phyloP scores from a whole-genome alignment of 1,284 basidiomycete genomes.

The Fomitopsis schrenkii region DNA sequence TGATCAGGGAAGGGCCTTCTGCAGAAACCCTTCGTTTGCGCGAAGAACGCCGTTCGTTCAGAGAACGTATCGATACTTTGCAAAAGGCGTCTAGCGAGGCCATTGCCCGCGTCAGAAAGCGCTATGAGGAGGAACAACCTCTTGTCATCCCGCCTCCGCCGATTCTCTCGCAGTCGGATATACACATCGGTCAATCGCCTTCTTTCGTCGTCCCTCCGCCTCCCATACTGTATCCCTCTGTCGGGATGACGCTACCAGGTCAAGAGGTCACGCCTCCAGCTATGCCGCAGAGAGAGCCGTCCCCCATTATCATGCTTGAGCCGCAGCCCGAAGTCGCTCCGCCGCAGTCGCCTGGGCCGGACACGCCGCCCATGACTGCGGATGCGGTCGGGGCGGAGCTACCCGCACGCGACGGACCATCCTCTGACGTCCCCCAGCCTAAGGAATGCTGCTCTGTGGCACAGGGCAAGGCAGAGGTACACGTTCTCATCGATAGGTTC shows the following conservation, averaged over 20 bases:
- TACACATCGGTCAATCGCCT: slow-evolving; percentile 9
- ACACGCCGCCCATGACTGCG: background rate
- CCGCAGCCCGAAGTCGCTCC: background rate
- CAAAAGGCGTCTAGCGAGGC: background rate
- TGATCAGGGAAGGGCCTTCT: background rate
- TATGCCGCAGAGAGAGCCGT: background rate
- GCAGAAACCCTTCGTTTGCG: background rate
- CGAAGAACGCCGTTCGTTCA: background rate
- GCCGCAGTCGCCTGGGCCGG: background rate
- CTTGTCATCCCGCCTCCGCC: slow-evolving; percentile 33
- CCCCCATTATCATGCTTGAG: background rate
- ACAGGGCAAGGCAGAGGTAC: slow-evolving; percentile 41
- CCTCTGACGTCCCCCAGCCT: background rate
- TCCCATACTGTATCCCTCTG: slow-evolving; percentile 15
- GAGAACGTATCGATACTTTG: background rate
- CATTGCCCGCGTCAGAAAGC: background rate
- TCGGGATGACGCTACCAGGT: background rate
- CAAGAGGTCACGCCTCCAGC: background rate
- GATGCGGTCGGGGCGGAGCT: background rate
- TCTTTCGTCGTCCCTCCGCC: slow-evolving; percentile 15
- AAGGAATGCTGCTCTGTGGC: slow-evolving; percentile 46
- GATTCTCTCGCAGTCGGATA: slow-evolving; percentile 26
- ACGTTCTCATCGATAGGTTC: slow-evolving; percentile 53
- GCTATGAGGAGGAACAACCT: slow-evolving; percentile 2
- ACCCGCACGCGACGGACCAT: background rate